Evolutionary conservation across 1,139 yeast species (phyloP).

Genomic region (Candida sp.): DNA sequence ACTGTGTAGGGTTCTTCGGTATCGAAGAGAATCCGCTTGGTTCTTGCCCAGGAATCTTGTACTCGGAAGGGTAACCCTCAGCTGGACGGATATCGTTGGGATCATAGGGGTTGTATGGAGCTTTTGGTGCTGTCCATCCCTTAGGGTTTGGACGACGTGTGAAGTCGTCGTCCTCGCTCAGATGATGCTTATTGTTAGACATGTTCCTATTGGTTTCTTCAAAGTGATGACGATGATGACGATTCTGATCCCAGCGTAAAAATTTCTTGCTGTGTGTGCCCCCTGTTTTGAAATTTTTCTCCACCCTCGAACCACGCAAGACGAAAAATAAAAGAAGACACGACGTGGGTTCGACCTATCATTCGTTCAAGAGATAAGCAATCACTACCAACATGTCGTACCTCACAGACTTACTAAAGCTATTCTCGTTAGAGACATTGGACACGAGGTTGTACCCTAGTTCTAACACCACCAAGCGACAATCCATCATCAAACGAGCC

Average conservation of each 20-base stretch:
- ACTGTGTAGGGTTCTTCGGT: constrained; percentile 73
- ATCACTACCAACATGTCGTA: constrained; percentile 12
- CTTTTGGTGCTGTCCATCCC: constrained; percentile 84
- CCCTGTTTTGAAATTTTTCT: neutral
- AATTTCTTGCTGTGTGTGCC: too few species aligned
- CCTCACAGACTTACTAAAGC: constrained; percentile 30
- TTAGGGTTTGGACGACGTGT: constrained; percentile 75
- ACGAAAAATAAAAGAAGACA: neutral
- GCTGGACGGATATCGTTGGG: constrained; percentile 79
- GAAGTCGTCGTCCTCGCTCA: constrained; percentile 14
- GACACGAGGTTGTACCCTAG: constrained; percentile 75
- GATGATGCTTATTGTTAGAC: neutral
- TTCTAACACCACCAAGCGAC: constrained; percentile 44
- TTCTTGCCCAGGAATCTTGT: constrained; percentile 55
- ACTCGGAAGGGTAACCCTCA: constrained; percentile 87
- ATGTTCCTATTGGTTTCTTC: neutral
- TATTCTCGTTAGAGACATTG: constrained; percentile 76
- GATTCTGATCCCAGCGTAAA: too few species aligned
- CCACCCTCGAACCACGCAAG: neutral
- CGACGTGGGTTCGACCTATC: neutral
- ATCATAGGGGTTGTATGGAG: constrained; percentile 88
- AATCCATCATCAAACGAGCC: constrained; percentile 46
- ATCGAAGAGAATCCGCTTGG: constrained; percentile 62
- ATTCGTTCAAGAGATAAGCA: too few species aligned
- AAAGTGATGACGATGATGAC: too few species aligned